These are phyloP conservation scores for Eucommia ulmoides DNA, from an alignment of 257 asterid genomes.

Conservation along the genomic window DNA sequence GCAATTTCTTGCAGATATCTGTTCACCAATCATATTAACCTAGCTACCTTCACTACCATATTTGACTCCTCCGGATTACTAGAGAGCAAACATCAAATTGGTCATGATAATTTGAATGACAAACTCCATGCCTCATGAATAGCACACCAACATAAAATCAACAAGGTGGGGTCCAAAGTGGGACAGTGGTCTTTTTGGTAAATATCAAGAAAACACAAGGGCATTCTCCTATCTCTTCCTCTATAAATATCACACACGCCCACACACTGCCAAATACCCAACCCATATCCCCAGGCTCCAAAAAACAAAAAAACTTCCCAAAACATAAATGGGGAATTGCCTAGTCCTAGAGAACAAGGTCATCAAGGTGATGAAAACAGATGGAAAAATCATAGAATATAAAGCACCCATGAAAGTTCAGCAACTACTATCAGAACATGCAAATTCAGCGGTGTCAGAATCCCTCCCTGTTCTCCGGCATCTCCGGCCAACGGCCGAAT, in stretches of 20 bases:
- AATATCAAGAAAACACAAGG: not conserved
- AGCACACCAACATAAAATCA: not conserved
- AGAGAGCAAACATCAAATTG: no score
- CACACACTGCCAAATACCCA: not conserved
- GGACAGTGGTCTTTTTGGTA: not conserved
- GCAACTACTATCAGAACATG: not conserved
- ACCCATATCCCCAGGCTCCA: not conserved
- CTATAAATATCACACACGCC: not conserved
- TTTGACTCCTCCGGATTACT: no score
- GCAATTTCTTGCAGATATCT: no score
- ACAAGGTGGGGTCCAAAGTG: not conserved
- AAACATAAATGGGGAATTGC: not conserved
- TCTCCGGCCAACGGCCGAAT: not conserved
- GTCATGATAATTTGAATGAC: no score
- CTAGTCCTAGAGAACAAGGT: not conserved
- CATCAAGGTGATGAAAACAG: not conserved
- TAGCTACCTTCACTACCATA: no score
- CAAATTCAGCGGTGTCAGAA: not conserved
- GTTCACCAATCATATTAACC: no score
- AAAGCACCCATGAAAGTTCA: not conserved
- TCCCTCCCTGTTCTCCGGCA: not conserved
- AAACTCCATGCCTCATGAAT: not conserved
- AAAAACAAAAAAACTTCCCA: not conserved
- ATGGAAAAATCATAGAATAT: not conserved
- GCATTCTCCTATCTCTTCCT: not conserved